Base-by-base conservation (phyloP, 192 early-diverging fungal species). In the Coemansia asiatica region DNA sequence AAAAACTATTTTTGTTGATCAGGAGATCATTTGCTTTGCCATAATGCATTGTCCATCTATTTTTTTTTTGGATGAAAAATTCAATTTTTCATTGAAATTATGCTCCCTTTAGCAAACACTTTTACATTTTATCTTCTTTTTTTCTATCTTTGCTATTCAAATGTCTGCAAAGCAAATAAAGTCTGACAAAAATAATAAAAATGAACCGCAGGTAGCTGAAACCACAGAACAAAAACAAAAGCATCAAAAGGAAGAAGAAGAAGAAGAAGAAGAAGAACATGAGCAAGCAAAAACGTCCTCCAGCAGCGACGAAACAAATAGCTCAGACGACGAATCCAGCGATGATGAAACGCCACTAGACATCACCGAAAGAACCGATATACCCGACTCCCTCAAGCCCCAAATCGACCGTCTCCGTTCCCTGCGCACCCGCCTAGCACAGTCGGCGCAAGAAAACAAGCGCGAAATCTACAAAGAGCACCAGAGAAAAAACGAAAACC, bases 401-500 rank as follows among this genome's bases (percentile, higher is more conserved):
- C 67, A 74, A 16, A 64, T 82, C 0, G 74, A 73, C 9, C 64
- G 67, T 0, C 68, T 82, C 1, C 65, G 56, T 2, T 55, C 56
- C 10, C 53, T 82, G 5, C 70, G 79, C 13, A 47, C 47, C 3
- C 63, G 71, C 0, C 26, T 82, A 12, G 64, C 68, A 7, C 50
- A 69, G 18, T 77, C 75, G 0, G 25, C 63, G 4, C 73, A 87
- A 63, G 88, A 84, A 4, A 95, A 94, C 79, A 83, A 87, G n/a
- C 77, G 83, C 46, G 92, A 93, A 48, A 79, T 91, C 19, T 87
- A 87, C 77, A 72, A 81, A 35, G 94, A 94, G 64, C 86, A 89
- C 72, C 90, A 92, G 71, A 83, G 85, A 40, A 77, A 74, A 7
- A 91, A 90, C 61, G 71, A 86, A 36, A 91, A 93, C 69, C 85